Evolutionary conservation across 2,329 filamentous ascomycete species (phyloP).

Genomic region (Lecanicillium sp.): DNA sequence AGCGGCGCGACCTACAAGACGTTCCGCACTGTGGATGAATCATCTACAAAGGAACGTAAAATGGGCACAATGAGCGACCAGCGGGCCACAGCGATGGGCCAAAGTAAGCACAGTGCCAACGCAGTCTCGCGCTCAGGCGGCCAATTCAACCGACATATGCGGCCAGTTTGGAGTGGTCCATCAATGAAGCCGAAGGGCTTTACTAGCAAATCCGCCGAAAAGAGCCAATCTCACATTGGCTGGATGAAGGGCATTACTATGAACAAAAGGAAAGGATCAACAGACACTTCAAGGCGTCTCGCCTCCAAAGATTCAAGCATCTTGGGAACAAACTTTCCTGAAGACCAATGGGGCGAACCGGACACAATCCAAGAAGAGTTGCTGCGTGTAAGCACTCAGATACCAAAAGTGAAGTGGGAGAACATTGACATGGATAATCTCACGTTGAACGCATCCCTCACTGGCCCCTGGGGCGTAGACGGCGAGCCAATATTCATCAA

Average conservation of each 20-base stretch:
- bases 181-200: slow-evolving; percentile 51
- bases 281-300: slow-evolving; percentile 33
- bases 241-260: slow-evolving; percentile 66
- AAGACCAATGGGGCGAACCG: slow-evolving; percentile 52
- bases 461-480: slow-evolving; percentile 55
- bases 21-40: slow-evolving; percentile 65
- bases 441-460: slow-evolving; percentile 51
- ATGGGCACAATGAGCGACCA: slow-evolving; percentile 55
- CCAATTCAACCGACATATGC: slow-evolving; percentile 20
- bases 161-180: slow-evolving; percentile 43
- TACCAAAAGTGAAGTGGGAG: slow-evolving; percentile 58
- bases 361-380: slow-evolving; percentile 60
- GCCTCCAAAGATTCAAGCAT: slow-evolving; percentile 41
- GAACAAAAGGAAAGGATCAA: slow-evolving; percentile 43
- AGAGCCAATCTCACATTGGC: slow-evolving; percentile 50
- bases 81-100: slow-evolving; percentile 34
- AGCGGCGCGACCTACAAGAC: slow-evolving; percentile 79
- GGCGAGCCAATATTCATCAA: slow-evolving; percentile 53
- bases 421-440: slow-evolving; percentile 56
- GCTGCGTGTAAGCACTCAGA: slow-evolving; percentile 51
- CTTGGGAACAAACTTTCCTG: slow-evolving; percentile 42
- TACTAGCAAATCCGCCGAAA: slow-evolving; percentile 32
- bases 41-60: slow-evolving; percentile 48
- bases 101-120: slow-evolving; percentile 36
- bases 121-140: slow-evolving; percentile 32